Conservation (phyloP, 192 early-diverging fungal genomes). For the Coemansia sp. region DNA sequence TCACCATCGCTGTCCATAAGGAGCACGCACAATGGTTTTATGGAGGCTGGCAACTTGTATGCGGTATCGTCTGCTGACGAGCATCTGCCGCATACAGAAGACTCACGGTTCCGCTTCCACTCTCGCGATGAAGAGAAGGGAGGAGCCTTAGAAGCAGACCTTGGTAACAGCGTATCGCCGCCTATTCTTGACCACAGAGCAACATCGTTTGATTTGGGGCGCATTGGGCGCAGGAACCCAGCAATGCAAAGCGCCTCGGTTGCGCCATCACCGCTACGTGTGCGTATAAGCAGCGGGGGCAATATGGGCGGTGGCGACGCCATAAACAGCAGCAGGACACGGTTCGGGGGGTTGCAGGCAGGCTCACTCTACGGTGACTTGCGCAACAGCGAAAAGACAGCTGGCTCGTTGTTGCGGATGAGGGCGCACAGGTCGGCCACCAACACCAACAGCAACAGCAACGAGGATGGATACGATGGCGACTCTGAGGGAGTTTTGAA, state of each 20-base stretch:
- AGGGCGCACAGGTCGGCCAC: neutral
- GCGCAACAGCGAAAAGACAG: conserved; percentile 23
- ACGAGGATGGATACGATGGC: conserved; percentile 51
- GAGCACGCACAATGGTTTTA: conserved; percentile 17
- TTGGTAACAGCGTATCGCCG: neutral
- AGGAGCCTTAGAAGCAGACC: neutral
- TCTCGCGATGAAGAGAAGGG: neutral
- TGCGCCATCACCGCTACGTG: neutral
- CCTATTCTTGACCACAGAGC: conserved; percentile 40
- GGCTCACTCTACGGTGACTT: conserved; percentile 9
- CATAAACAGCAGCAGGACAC: neutral
- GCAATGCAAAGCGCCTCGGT: neutral
- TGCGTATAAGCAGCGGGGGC: neutral
- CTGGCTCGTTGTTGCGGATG: conserved; percentile 11
- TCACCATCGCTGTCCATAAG: conserved; percentile 28
- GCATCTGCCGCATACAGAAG: neutral
- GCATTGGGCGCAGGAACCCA: conserved; percentile 15
- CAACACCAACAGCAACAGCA: conserved; percentile 10
- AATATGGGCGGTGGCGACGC: neutral
- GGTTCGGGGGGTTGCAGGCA: neutral
- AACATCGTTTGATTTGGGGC: conserved; percentile 50
- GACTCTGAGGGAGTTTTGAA: conserved; percentile 40
- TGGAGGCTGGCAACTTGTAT: conserved; percentile 14
- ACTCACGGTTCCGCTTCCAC: neutral
- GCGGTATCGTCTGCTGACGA: conserved; percentile 36